phyloP scores from a whole-genome alignment of 2,329 filamentous ascomycete genomes.

The Cladosporium colombiae region DNA sequence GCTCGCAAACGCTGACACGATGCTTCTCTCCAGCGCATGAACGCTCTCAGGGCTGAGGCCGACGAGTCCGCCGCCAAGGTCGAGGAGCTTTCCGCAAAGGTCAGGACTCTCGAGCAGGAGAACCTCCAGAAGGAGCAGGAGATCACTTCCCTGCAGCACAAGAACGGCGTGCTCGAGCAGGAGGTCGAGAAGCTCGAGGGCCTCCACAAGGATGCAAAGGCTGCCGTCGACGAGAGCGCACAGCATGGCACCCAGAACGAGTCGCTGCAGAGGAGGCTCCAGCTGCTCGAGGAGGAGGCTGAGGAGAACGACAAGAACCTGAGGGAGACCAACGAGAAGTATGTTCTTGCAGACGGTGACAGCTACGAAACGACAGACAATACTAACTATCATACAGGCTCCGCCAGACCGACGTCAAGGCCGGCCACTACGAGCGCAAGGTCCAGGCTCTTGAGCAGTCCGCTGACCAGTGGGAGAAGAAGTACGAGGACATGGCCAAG shows the following conservation, averaged over 20 bases:
- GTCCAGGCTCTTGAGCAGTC: conserved; percentile 92
- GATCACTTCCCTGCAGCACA: conserved; percentile 93
- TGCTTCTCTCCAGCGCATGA: conserved; percentile 72
- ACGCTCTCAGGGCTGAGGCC: conserved; percentile 88
- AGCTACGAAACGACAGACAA: background rate
- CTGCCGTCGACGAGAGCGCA: conserved; percentile 76
- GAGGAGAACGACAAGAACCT: conserved; percentile 95
- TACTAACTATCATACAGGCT: conserved; percentile 61
- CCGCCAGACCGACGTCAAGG: conserved; percentile 98
- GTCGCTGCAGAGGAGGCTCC: conserved; percentile 84
- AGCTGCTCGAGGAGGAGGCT: conserved; percentile 96
- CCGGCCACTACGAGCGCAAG: conserved; percentile 98
- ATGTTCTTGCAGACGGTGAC: too few relatives aligned
- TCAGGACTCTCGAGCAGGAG: conserved; percentile 92
- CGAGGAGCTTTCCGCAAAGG: conserved; percentile 81
- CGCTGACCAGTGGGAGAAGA: conserved; percentile 91
- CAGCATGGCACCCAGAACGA: conserved; percentile 89
- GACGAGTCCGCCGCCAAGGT: conserved; percentile 79
- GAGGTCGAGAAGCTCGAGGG: conserved; percentile 93
- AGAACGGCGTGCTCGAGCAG: conserved; percentile 84
- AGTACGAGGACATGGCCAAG: conserved; percentile 97
- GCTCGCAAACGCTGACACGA: conserved; percentile 30
- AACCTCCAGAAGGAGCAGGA: conserved; percentile 97
- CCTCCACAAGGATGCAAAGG: conserved; percentile 83
- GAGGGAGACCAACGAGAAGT: conserved; percentile 98